phyloP scores from a whole-genome alignment of 2,329 filamentous ascomycete genomes.

The Emmonsia crescens region DNA sequence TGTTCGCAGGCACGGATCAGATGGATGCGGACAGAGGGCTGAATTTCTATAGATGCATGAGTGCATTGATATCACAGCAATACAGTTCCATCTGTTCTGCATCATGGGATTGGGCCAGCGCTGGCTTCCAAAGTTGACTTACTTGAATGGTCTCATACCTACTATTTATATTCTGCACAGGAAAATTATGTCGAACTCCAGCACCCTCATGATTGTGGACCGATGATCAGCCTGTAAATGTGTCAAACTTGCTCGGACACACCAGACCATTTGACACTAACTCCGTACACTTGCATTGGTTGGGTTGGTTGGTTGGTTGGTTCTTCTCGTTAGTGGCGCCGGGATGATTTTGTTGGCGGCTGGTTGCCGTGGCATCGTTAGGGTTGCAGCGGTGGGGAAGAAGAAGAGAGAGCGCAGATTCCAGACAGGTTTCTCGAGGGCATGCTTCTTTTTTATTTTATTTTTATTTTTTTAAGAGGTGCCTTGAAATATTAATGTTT shows the following conservation, averaged over 20 bases:
- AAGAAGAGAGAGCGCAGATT: too few species aligned
- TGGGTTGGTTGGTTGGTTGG: background rate
- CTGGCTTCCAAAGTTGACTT: too few species aligned
- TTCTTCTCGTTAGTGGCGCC: conserved; percentile 14
- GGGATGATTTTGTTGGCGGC: background rate
- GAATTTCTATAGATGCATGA: too few species aligned
- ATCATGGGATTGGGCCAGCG: background rate
- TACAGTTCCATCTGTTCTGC: background rate
- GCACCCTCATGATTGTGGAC: too few species aligned
- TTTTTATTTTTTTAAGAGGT: background rate
- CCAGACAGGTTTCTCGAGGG: background rate
- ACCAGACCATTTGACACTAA: background rate
- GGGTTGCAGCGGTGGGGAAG: background rate
- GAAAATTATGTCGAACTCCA: background rate
- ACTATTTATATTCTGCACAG: too few species aligned
- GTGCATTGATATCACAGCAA: too few species aligned
- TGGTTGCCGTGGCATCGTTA: conserved; percentile 3
- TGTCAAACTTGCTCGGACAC: too few species aligned
- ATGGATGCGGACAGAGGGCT: too few species aligned
- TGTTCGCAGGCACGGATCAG: too few species aligned
- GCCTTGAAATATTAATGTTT: background rate
- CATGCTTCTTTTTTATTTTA: background rate
- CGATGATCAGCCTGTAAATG: too few species aligned
- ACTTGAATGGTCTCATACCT: background rate
- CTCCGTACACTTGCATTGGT: too few species aligned